These are phyloP conservation scores for Russula foetens DNA, from an alignment of 768 basidiomycete species.

Conservation along the genomic window DNA sequence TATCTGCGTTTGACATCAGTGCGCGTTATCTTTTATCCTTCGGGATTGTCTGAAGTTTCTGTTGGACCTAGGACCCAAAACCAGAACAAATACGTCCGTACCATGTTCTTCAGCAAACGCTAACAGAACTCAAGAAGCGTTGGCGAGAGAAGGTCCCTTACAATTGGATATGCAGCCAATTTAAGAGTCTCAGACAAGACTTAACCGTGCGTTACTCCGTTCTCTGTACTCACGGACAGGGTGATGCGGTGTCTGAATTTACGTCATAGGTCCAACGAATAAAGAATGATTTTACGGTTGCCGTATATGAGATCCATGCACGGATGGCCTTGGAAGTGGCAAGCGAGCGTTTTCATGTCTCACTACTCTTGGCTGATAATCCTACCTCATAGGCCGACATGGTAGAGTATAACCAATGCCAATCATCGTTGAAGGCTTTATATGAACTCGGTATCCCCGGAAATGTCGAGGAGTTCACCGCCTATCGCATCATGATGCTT, in stretches of 20 bases:
- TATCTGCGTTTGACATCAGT: constrained; percentile 92
- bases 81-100: constrained; percentile 92
- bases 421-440: constrained; percentile 78
- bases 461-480: constrained; percentile 91
- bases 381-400: constrained; percentile 66
- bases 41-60: background rate
- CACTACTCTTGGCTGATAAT: background rate
- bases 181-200: constrained; percentile 96
- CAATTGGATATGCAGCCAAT: constrained; percentile 93
- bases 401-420: constrained; percentile 99
- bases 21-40: constrained; percentile 21
- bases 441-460: constrained; percentile 93
- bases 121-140: constrained; percentile 76
- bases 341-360: constrained; percentile 5
- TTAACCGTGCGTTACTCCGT: constrained; percentile 65
- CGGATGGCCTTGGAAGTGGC: constrained; percentile 93
- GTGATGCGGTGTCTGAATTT: constrained; percentile 1
- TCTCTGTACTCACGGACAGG: constrained; percentile 7
- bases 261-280: constrained; percentile 90
- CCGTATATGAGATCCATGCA: constrained; percentile 97
- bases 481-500: constrained; percentile 95
- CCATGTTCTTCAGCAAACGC: constrained; percentile 72
- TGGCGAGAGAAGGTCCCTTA: constrained; percentile 80
- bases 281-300: constrained; percentile 95
- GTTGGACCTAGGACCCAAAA: constrained; percentile 77